Evolutionary conservation across 768 basidiomycete species (phyloP), one percentile per base, ranked within the genome.

Genomic region (Lactarius indigo): DNA sequence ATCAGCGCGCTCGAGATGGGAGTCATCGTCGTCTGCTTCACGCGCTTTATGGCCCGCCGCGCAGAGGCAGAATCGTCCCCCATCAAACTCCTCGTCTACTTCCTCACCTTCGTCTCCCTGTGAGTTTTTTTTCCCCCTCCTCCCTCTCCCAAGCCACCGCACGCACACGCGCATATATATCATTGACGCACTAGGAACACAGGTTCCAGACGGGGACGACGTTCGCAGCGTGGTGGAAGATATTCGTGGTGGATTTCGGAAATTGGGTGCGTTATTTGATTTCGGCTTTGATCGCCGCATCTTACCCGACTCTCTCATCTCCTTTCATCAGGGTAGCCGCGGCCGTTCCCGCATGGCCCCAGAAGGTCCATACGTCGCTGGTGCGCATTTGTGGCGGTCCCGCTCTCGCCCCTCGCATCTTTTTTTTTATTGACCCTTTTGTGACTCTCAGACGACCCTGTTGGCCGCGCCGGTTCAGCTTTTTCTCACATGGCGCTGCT

Each of bases 401-500:
- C 30, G 6, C 12, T 39, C 5, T 37, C 47, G 18, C 15, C 5
- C 1, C 31, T 35, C 18, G 18, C 28, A 18, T 12, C 9, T 18
- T 20, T n/a, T 47, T 23, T 13, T 5, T 50, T 15, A n/a, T 30
- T 28, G 41, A 57, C 35, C 15, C 9, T 20, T 18, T 13, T 55
- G 15, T 18, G 31, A 18, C 35, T 3, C n/a, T 55, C 56, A 74
- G 74, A 72, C 72, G 8, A 62, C 69, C 8, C 23, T 69, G 17
- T 70, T 75, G 61, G 72, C 74, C 1, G 65, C 71, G 12, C 74
- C 74, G 0, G 69, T 75, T n/a, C 74, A 75, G 58, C 66, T 66
- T 1, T 75, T 75, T 59, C 66, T 74, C 13, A 74, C 70, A 33
- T 73, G 73, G 72, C 68, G 74, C 30, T 75, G 74, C 64, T 75